Evolutionary conservation across 352 stramenopile species (phyloP).

Genomic region (Globisporangium spinosum): DNA sequence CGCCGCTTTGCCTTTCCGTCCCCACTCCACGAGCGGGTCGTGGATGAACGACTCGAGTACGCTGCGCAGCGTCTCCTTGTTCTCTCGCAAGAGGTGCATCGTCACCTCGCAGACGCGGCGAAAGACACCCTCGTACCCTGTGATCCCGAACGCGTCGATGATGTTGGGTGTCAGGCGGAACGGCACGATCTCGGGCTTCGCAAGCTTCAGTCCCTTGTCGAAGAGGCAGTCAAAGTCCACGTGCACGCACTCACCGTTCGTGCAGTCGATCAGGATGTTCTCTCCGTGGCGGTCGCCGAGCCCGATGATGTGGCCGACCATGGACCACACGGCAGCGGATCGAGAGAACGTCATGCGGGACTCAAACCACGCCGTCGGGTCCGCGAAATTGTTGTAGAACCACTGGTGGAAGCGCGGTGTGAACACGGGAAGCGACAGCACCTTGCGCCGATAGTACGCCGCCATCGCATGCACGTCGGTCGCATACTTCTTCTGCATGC

Average conservation of each 20-base stretch:
- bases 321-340: slow-evolving; percentile 95
- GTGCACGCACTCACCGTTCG: slow-evolving; percentile 97
- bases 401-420: slow-evolving; percentile 97
- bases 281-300: slow-evolving; percentile 96
- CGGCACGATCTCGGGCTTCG: slow-evolving; percentile 97
- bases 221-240: slow-evolving; percentile 99
- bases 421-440: slow-evolving; percentile 74
- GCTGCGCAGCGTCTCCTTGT: slow-evolving; percentile 96
- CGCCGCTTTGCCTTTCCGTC: slow-evolving; percentile 65
- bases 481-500: slow-evolving; percentile 86
- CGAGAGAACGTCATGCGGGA: slow-evolving; percentile 84
- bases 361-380: slow-evolving; percentile 98
- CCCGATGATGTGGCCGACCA: slow-evolving; percentile 94
- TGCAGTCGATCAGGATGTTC: slow-evolving; percentile 99
- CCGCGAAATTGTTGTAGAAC: slow-evolving; percentile 98
- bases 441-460: slow-evolving; percentile 58
- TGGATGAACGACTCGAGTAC: slow-evolving; percentile 99
- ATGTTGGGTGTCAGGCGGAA: slow-evolving; percentile 99
- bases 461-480: slow-evolving; percentile 79
- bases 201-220: slow-evolving; percentile 97
- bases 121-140: slow-evolving; percentile 94
- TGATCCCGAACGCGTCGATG: slow-evolving; percentile 99
- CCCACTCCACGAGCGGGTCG: slow-evolving; percentile 94
- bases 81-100: slow-evolving; percentile 91
- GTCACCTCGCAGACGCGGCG: slow-evolving; percentile 90